Conservation (phyloP, 768 basidiomycete genomes). For the Tephrocybe sp. region DNA sequence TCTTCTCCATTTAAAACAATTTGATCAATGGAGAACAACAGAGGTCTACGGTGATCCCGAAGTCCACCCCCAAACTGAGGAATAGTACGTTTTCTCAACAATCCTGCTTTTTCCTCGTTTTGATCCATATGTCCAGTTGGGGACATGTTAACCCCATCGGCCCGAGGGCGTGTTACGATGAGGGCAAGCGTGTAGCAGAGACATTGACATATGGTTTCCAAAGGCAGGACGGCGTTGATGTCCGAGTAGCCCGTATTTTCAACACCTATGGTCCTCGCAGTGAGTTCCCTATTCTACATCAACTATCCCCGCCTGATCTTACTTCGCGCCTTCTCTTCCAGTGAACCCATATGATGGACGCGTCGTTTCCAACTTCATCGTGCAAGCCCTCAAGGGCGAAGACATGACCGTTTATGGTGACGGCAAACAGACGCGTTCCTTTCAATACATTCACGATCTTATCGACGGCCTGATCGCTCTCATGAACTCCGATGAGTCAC, state of each 20-base stretch:
- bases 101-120: conserved; percentile 13
- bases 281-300: conserved; percentile 30
- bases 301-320: conserved; percentile 16
- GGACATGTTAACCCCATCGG: conserved; percentile 99
- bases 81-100: conserved; percentile 64
- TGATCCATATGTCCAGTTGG: conserved; percentile 59
- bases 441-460: conserved; percentile 98
- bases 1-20: conserved; percentile 3
- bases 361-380: conserved; percentile 98
- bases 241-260: conserved; percentile 97
- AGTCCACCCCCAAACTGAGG: conserved; percentile 95
- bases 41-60: conserved; percentile 99
- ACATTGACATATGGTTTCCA: conserved; percentile 96
- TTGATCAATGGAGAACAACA: conserved; percentile 26
- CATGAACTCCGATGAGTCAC: conserved; percentile 93
- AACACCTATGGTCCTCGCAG: conserved; percentile 92
- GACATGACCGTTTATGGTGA: conserved; percentile 98
- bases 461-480: conserved; percentile 89
- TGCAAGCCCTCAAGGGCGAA: conserved; percentile 94
- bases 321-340: conserved; percentile 31
- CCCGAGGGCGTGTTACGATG: conserved; percentile 98
- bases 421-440: conserved; percentile 90
- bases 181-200: conserved; percentile 99
- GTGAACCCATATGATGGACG: conserved; percentile 98
- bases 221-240: conserved; percentile 92